Percentiles rank a stretch among this genome's conserved stretches.
Evolutionary conservation across 2,329 filamentous ascomycete genomes (phyloP).

Genomic region (Neonectria neomacrospora): DNA sequence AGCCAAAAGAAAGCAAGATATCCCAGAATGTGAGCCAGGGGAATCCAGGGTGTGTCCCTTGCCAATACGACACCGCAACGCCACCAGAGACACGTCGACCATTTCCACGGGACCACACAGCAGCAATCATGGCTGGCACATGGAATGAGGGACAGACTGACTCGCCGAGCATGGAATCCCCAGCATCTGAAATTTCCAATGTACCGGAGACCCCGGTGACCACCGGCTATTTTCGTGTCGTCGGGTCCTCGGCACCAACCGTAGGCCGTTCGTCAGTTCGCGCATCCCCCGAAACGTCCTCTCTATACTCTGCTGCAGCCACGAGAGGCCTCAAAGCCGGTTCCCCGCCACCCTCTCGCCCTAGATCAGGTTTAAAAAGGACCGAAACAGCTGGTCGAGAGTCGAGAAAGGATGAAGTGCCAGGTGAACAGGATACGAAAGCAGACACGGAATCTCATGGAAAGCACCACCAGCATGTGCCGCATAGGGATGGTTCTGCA

Average conservation of each 20-base stretch:
- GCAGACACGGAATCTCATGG: conserved; percentile 9
- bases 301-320: conserved; percentile 33
- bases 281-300: conserved; percentile 27
- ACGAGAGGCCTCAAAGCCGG: conserved; percentile 21
- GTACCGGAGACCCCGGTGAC: conserved; percentile 31
- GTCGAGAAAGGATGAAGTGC: conserved; percentile 17
- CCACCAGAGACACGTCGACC: conserved; percentile 40
- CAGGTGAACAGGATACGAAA: conserved; percentile 10
- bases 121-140: conserved; percentile 65
- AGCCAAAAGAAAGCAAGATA: conserved; percentile 45
- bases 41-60: conserved; percentile 41
- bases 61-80: conserved; percentile 49
- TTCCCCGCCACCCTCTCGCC: conserved; percentile 25
- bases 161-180: conserved; percentile 58
- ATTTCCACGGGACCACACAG: conserved; percentile 60
- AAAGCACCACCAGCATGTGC: conserved; percentile 13
- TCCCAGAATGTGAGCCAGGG: conserved; percentile 27
- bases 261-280: conserved; percentile 21
- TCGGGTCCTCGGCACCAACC: conserved; percentile 25
- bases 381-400: conserved; percentile 17
- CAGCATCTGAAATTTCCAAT: conserved; percentile 33
- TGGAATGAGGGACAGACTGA: conserved; percentile 74
- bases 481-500: conserved; percentile 34
- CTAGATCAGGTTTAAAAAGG: conserved; percentile 20
- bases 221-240: conserved; percentile 35